Conservation (phyloP, 1,284 basidiomycete species). For the Athelia psychrophila region DNA sequence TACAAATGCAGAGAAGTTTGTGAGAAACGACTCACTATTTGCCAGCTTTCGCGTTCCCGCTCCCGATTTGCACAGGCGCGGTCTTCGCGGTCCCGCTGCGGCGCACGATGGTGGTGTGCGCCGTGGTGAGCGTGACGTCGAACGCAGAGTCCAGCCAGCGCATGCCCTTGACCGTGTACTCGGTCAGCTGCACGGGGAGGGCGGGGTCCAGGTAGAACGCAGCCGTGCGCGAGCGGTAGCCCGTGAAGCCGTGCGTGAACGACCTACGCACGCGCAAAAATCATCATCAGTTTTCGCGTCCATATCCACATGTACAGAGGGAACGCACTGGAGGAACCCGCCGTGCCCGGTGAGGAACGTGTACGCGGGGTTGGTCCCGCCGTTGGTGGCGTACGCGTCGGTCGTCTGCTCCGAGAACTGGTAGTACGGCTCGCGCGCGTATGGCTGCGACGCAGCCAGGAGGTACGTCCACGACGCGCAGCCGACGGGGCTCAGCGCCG, state of each 20-base stretch:
- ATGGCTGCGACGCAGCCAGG: background rate
- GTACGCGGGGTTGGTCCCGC: conserved; percentile 3
- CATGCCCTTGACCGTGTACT: conserved; percentile 1
- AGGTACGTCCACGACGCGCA: conserved; percentile 1
- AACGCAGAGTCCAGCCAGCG: background rate
- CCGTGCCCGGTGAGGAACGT: conserved; percentile 3
- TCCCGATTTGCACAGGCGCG: background rate
- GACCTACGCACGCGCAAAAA: background rate
- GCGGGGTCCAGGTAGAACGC: conserved; percentile 2
- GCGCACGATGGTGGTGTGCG: background rate
- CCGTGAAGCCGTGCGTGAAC: conserved; percentile 3
- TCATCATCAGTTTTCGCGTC: background rate
- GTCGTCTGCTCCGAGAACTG: conserved; percentile 4
- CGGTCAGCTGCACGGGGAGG: background rate
- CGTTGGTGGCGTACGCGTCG: conserved; percentile 2
- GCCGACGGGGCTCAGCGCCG: background rate
- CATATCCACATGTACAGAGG: background rate
- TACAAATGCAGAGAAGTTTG: background rate
- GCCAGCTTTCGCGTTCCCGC: background rate
- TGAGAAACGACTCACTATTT: conserved; percentile 1
- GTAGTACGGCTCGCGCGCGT: background rate
- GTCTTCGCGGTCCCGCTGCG: background rate
- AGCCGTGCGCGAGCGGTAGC: background rate
- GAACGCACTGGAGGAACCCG: conserved; percentile 2
- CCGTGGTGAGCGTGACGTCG: background rate